A percentile compares a stretch with the other conserved stretches of the same genome.
phyloP scores from a whole-genome alignment of 331 rosid genomes.

The Stylosanthes scabra region DNA sequence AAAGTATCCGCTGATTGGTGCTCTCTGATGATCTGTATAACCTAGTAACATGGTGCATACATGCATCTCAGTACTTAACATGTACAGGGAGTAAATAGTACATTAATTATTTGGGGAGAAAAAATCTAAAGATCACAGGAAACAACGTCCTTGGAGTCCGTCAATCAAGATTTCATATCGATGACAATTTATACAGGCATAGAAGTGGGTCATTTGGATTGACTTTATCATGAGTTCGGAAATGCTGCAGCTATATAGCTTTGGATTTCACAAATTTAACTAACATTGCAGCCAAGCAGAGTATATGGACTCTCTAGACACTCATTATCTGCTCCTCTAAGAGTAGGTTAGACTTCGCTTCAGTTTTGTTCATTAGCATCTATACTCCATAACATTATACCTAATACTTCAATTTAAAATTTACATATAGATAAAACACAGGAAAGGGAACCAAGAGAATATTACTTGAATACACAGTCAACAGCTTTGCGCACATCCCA shows the following conservation, averaged over 20 bases:
- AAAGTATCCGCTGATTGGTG: slow-evolving; percentile 90
- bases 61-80: slow-evolving; percentile 16
- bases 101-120: slow-evolving; percentile 10
- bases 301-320: no score
- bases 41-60: slow-evolving; percentile 55
- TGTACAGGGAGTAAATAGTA: slow-evolving; percentile 19
- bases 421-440: slow-evolving; percentile 10
- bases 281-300: no score
- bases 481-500: slow-evolving; percentile 97
- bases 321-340: neutral
- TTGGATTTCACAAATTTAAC: no score
- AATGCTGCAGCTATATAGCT: no score
- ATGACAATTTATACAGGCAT: slow-evolving; percentile 23
- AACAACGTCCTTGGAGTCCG: slow-evolving; percentile 16
- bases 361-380: slow-evolving; percentile 2
- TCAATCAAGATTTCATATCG: slow-evolving; percentile 20
- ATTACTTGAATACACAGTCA: slow-evolving; percentile 87
- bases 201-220: slow-evolving; percentile 8
- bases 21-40: slow-evolving; percentile 82
- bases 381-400: neutral
- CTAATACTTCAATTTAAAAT: slow-evolving; percentile 13
- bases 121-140: slow-evolving; percentile 19
- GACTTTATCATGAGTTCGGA: neutral
- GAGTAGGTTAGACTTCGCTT: slow-evolving; percentile 4
- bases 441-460: slow-evolving; percentile 26